Conservation (phyloP, 2,329 filamentous ascomycete genomes). For the Dothidotthia symphoricarpi region DNA sequence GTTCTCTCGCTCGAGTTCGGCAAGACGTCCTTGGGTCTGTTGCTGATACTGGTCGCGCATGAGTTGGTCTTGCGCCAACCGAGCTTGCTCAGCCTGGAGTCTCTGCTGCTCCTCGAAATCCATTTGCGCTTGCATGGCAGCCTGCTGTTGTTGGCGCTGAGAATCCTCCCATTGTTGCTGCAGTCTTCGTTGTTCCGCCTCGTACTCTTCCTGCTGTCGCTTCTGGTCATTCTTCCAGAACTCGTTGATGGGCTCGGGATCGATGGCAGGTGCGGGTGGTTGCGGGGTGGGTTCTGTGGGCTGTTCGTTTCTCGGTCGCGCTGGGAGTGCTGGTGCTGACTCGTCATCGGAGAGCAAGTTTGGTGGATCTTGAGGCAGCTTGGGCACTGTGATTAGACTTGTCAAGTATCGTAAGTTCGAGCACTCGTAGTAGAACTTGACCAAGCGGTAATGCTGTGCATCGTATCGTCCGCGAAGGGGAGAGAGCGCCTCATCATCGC, state of each 20-base stretch:
- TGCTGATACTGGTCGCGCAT: slow-evolving; percentile 84
- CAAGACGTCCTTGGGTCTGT: slow-evolving; percentile 93
- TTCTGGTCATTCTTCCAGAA: slow-evolving; percentile 96
- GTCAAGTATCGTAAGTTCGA: slow-evolving; percentile 96
- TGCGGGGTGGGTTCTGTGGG: slow-evolving; percentile 64
- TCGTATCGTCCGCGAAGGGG: slow-evolving; percentile 87
- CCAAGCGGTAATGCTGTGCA: slow-evolving; percentile 91
- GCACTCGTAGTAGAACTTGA: slow-evolving; percentile 99
- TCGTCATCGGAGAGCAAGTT: slow-evolving; percentile 82
- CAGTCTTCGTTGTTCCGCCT: slow-evolving; percentile 85
- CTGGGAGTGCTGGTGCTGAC: slow-evolving; percentile 76
- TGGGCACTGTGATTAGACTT: slow-evolving; percentile 92
- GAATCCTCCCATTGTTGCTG: slow-evolving; percentile 84
- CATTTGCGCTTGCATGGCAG: slow-evolving; percentile 78
- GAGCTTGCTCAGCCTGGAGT: slow-evolving; percentile 81
- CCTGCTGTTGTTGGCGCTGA: slow-evolving; percentile 76
- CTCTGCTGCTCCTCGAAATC: slow-evolving; percentile 98
- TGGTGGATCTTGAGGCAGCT: slow-evolving; percentile 89
- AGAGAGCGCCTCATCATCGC: slow-evolving; percentile 87
- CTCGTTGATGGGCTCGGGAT: slow-evolving; percentile 92
- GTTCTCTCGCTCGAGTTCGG: slow-evolving; percentile 93
- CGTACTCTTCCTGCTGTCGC: slow-evolving; percentile 89
- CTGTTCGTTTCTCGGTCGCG: slow-evolving; percentile 68
- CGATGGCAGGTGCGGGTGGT: slow-evolving; percentile 65
- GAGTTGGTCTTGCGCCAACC: slow-evolving; percentile 85